phyloP scores from a whole-genome alignment of 1,284 basidiomycete genomes.

The Amylostereum chailletii region DNA sequence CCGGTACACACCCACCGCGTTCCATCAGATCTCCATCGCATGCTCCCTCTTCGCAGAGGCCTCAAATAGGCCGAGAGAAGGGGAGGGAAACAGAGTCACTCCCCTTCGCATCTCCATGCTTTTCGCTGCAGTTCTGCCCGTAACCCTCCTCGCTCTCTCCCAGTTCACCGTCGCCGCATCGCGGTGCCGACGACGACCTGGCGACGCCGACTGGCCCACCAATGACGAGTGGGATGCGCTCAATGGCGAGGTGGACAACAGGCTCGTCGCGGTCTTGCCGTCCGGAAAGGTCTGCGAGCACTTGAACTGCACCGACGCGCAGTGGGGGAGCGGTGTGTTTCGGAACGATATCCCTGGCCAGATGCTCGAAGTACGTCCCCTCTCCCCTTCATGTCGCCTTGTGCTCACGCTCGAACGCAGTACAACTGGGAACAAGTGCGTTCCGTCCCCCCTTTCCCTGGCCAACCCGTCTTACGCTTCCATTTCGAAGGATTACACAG shows the following conservation, averaged over 20 bases:
- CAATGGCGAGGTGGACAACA: slow-evolving; percentile 10
- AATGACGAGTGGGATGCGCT: slow-evolving; percentile 10
- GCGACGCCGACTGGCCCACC: slow-evolving; percentile 11
- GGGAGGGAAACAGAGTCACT: no score
- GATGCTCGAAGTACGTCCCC: slow-evolving; percentile 10
- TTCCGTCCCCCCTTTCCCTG: background rate
- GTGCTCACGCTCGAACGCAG: background rate
- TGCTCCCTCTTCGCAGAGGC: no score
- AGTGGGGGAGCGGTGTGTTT: slow-evolving; percentile 13
- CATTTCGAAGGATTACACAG: slow-evolving; percentile 6
- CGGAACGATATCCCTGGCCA: slow-evolving; percentile 13
- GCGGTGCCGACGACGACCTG: slow-evolving; percentile 13
- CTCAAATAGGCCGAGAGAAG: no score
- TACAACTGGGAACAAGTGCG: slow-evolving; percentile 13
- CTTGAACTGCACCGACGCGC: slow-evolving; percentile 12
- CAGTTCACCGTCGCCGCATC: no score
- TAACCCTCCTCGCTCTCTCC: no score
- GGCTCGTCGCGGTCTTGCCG: slow-evolving; percentile 11
- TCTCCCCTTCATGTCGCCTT: background rate
- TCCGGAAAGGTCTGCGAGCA: slow-evolving; percentile 11
- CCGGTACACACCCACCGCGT: no score
- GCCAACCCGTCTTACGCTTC: background rate
- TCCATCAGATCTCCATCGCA: no score
- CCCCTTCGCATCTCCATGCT: no score
- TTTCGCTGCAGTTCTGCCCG: no score